Evolutionary conservation across 2,329 filamentous ascomycete species (phyloP).

Genomic region (Trichoderma semiorbis): DNA sequence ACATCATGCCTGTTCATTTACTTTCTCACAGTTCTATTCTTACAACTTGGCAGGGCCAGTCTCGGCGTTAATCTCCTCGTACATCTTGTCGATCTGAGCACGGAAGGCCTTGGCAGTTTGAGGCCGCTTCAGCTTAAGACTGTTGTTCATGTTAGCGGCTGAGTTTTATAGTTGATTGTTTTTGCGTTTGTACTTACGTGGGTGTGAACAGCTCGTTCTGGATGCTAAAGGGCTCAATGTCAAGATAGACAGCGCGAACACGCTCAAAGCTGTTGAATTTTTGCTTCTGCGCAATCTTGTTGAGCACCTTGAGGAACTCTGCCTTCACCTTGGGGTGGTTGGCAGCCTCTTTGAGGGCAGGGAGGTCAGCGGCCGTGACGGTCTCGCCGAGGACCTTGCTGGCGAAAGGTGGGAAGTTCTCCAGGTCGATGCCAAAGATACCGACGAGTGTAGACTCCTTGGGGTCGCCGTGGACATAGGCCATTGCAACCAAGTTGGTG

Average conservation of each 20-base stretch:
- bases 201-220: conserved; percentile 88
- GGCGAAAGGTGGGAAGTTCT: conserved; percentile 76
- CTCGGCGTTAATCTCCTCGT: conserved; percentile 48
- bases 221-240: conserved; percentile 85
- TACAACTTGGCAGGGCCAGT: conserved; percentile 42
- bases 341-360: conserved; percentile 63
- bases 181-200: conserved; percentile 60
- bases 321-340: conserved; percentile 67
- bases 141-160: conserved; percentile 29
- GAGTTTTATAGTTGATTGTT: not conserved
- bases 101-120: conserved; percentile 53
- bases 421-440: conserved; percentile 84
- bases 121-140: conserved; percentile 59
- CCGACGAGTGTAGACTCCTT: conserved; percentile 78
- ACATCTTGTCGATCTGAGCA: conserved; percentile 54
- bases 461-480: conserved; percentile 87
- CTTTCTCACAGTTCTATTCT: too few species aligned
- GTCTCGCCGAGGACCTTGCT: conserved; percentile 68
- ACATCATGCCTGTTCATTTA: conserved; percentile 8
- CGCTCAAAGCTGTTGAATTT: conserved; percentile 93
- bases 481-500: conserved; percentile 71
- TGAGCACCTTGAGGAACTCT: conserved; percentile 74
- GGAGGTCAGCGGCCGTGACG: conserved; percentile 61
- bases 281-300: conserved; percentile 72
- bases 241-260: conserved; percentile 69